Conservation (phyloP, 1,284 basidiomycete genomes). For the Trichosporon ovoides region DNA sequence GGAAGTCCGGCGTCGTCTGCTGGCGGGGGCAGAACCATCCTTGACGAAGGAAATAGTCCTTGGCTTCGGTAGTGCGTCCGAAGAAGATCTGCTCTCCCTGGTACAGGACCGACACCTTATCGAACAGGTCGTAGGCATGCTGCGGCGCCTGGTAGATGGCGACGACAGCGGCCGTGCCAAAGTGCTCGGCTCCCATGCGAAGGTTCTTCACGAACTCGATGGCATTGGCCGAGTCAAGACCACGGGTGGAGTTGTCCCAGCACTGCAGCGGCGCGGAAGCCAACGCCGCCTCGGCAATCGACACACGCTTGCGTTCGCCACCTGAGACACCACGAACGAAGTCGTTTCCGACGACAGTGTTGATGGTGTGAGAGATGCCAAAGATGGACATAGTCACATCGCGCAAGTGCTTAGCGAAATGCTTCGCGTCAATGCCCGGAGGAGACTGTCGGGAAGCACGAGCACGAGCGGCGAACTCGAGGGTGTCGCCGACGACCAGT, state of each 20-base stretch:
- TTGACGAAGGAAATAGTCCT: conserved; percentile 68
- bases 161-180: conserved; percentile 43
- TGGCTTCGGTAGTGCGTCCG: conserved; percentile 66
- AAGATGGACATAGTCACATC: conserved; percentile 53
- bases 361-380: conserved; percentile 53
- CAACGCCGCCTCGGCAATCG: conserved; percentile 52
- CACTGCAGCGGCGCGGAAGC: conserved; percentile 46
- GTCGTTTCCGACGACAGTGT: conserved; percentile 51
- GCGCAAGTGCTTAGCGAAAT: conserved; percentile 49
- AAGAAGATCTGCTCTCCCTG: conserved; percentile 79
- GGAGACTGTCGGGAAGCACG: conserved; percentile 47
- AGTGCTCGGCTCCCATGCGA: conserved; percentile 51
- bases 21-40: conserved; percentile 60
- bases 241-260: conserved; percentile 54
- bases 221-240: conserved; percentile 56
- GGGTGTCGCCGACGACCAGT: conserved; percentile 52
- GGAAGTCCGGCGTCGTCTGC: conserved; percentile 56
- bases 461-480: conserved; percentile 43
- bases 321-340: conserved; percentile 53
- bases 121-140: conserved; percentile 56
- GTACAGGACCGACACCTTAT: conserved; percentile 70
- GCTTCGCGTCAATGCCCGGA: conserved; percentile 41
- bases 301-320: conserved; percentile 55
- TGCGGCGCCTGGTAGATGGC: conserved; percentile 54
- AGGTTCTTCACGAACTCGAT: conserved; percentile 55